Evolutionary conservation across 495 filamentous ascomycete species (phyloP), one percentile per base, ranked within the genome.

Genomic region (Tetracladium marchalianum): DNA sequence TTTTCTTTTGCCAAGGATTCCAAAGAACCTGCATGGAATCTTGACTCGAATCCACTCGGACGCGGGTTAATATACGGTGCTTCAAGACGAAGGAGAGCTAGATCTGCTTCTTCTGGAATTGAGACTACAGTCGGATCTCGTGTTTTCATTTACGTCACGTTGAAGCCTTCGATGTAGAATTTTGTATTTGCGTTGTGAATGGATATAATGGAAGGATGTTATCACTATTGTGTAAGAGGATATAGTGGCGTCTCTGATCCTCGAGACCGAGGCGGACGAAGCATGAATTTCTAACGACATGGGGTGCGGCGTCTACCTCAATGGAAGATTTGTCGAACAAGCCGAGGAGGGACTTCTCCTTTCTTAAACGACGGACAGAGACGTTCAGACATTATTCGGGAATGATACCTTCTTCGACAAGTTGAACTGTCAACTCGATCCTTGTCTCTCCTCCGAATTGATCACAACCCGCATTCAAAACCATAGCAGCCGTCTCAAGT

Each of bases 251-350:
- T 7, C 55, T 48, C 49, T 64, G 61, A 0, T 61, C 47, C 7
- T 66, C 55, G n/a, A 52, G 43, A 39, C 62, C 62, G 2, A 57
- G 39, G 6, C 50, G 51, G n/a, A 38, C 17, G 34, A 62, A 68
- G 22, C 61, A 47, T n/a, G 54, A 46, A 33, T 65, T 63, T 9
- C 62, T 62, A 18, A 64, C 62, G 8, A 62, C 43, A 0, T 51
- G 44, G 5, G 2, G 49, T 3, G 66, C 64, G 1, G 51, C 56
- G 0, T 60, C 62, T 2, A 48, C 46, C 44, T 66, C 63, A 11
- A 69, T 57, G 53, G 72, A 77, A 1, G 77, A 76, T 39, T 76
- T 68, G 45, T 81, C 78, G 54, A 80, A 81, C 44, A 81, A 62
- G 4, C 78, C 77, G 56, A 76, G 66, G 27, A 68, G 57, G 49